These are phyloP conservation scores for Kwoniella dejecticola DNA, from an alignment of 768 basidiomycete species.

Conservation along the genomic window DNA sequence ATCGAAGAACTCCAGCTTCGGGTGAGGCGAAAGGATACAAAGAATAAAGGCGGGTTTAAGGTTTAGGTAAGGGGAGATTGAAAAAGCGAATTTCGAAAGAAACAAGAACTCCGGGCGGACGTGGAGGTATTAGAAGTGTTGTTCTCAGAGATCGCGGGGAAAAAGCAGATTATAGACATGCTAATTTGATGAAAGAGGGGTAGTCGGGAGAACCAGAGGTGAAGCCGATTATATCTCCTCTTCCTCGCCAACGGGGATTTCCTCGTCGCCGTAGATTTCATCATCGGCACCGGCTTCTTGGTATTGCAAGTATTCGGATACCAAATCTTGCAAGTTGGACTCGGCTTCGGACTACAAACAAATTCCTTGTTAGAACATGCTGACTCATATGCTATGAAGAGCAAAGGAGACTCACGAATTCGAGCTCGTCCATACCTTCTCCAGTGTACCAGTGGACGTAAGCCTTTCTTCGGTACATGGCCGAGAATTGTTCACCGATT, in stretches of 20 bases:
- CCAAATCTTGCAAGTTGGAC: conserved; percentile 98
- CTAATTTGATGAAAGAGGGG: not conserved
- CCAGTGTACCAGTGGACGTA: conserved; percentile 87
- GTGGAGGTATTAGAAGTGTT: not conserved
- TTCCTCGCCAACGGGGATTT: conserved; percentile 44
- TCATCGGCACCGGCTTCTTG: conserved; percentile 52
- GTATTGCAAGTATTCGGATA: conserved; percentile 84
- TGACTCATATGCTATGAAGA: conserved; percentile 15
- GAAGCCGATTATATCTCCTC: conserved; percentile 13
- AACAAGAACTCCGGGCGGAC: not conserved
- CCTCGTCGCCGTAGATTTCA: conserved; percentile 53
- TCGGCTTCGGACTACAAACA: conserved; percentile 99
- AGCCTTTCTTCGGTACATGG: conserved; percentile 94
- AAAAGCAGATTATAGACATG: conserved; percentile 6
- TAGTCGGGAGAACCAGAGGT: not conserved
- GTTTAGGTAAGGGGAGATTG: not conserved
- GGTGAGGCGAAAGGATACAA: conserved; percentile 37
- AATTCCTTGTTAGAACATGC: conserved; percentile 54
- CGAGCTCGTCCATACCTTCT: conserved; percentile 86
- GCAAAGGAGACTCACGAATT: conserved; percentile 51
- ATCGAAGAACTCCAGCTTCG: conserved; percentile 43
- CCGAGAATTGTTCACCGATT: conserved; percentile 96
- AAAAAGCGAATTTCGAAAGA: conserved; percentile 6
- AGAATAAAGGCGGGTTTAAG: not conserved
- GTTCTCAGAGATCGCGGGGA: conserved; percentile 3